Conservation (phyloP, 1,284 basidiomycete species). For the Coniophora puteana region DNA sequence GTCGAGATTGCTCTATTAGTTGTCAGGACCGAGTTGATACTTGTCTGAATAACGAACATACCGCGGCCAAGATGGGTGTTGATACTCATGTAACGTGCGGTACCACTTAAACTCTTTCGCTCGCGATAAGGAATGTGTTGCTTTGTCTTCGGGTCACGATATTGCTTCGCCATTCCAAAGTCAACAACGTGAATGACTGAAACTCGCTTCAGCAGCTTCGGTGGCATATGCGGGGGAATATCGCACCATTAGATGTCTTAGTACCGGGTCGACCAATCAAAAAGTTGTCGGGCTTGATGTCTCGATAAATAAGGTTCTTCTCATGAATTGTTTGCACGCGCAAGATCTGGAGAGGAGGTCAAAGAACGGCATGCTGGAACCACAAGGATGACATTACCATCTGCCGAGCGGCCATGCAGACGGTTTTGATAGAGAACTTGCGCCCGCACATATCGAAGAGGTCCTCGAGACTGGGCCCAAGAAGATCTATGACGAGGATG, state of each 20-base stretch:
- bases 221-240: neutral
- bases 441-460: conserved; percentile 95
- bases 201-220: conserved; percentile 12
- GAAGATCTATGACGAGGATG: conserved; percentile 93
- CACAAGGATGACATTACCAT: conserved; percentile 63
- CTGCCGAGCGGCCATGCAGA: conserved; percentile 95
- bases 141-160: conserved; percentile 95
- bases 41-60: conserved; percentile 30
- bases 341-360: conserved; percentile 53
- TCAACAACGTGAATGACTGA: conserved; percentile 69
- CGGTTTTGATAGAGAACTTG: conserved; percentile 94
- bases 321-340: conserved; percentile 96
- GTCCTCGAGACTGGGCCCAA: conserved; percentile 92
- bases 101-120: conserved; percentile 87
- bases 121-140: conserved; percentile 97
- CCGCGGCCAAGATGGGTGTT: conserved; percentile 94
- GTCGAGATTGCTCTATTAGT: conserved; percentile 82
- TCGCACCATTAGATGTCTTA: conserved; percentile 75
- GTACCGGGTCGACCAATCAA: conserved; percentile 89
- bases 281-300: conserved; percentile 98
- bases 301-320: conserved; percentile 95
- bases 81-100: conserved; percentile 96
- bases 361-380: neutral
- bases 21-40: conserved; percentile 6
- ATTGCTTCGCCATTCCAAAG: conserved; percentile 98